A percentile compares a stretch with the other conserved stretches of the same genome.
Conservation (phyloP, 1,139 yeast genomes). For the Candida tropicalis region DNA sequence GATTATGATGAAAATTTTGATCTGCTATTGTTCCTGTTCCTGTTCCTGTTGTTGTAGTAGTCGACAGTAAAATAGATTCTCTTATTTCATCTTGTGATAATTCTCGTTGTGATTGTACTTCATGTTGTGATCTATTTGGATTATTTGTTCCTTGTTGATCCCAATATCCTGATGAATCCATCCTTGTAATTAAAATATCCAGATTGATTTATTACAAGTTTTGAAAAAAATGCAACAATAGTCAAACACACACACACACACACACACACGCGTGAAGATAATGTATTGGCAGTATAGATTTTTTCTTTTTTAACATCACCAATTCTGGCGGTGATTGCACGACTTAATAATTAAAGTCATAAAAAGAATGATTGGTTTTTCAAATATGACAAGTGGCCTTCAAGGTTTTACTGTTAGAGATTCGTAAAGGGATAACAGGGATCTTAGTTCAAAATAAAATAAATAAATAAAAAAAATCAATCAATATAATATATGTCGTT, state of each 20-base stretch:
- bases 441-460: neutral
- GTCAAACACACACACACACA: neutral
- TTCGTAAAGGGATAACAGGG: too few species aligned
- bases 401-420: too few species aligned
- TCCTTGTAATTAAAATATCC: slow-evolving; percentile 14
- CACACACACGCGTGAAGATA: too few species aligned
- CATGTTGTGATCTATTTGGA: slow-evolving; percentile 23
- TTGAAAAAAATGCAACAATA: neutral
- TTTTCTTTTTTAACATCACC: too few species aligned
- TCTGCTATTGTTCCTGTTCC: slow-evolving; percentile 12
- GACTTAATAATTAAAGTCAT: too few species aligned
- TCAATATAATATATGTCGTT: slow-evolving; percentile 2
- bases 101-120: slow-evolving; percentile 35
- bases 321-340: too few species aligned
- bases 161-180: slow-evolving; percentile 35
- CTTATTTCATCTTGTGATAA: slow-evolving; percentile 39
- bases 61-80: slow-evolving; percentile 34
- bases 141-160: slow-evolving; percentile 20
- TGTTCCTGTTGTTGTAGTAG: too few species aligned
- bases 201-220: too few species aligned
- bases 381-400: too few species aligned
- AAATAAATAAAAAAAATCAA: slow-evolving; percentile 2
- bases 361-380: too few species aligned
- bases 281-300: too few species aligned
- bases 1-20: slow-evolving; percentile 11